Evolutionary conservation across 805 yeast species (phyloP).

Genomic region (Hemisphaericaspora nanyangensis): DNA sequence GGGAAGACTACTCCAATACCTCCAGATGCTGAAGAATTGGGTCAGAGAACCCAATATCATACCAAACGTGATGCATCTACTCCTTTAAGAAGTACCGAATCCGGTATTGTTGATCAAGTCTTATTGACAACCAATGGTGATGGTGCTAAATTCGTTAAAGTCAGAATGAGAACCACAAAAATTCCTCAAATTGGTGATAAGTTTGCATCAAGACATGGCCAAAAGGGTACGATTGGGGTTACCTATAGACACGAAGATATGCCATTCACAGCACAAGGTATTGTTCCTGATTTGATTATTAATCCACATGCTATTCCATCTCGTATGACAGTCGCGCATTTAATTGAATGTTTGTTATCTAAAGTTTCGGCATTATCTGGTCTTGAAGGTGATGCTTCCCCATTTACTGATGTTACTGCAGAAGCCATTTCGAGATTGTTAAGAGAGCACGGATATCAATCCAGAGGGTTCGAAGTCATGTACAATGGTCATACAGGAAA

Average conservation of each 20-base stretch:
- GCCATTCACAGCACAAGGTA: slow-evolving; percentile 95
- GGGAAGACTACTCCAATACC: slow-evolving; percentile 99
- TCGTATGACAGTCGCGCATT: slow-evolving; percentile 99
- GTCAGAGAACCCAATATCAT: slow-evolving; percentile 97
- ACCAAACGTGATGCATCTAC: slow-evolving; percentile 99
- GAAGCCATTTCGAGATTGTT: slow-evolving; percentile 91
- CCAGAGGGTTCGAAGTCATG: slow-evolving; percentile 98
- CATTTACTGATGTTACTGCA: slow-evolving; percentile 96
- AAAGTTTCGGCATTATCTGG: slow-evolving; percentile 95
- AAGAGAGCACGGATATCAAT: slow-evolving; percentile 94
- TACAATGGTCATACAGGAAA: slow-evolving; percentile 99
- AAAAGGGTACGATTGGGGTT: slow-evolving; percentile 99
- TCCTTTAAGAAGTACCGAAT: slow-evolving; percentile 93
- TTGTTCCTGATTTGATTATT: slow-evolving; percentile 95
- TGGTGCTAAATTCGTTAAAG: slow-evolving; percentile 95
- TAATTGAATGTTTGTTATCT: slow-evolving; percentile 94
- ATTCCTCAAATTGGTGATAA: slow-evolving; percentile 99
- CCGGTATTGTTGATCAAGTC: slow-evolving; percentile 98
- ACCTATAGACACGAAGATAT: slow-evolving; percentile 97
- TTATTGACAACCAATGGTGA: slow-evolving; percentile 95
- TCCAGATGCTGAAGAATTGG: slow-evolving; percentile 98
- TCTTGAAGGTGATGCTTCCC: slow-evolving; percentile 98
- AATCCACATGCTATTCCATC: slow-evolving; percentile 99
- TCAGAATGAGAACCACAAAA: slow-evolving; percentile 98
- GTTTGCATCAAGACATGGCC: slow-evolving; percentile 99